Percentiles rank a stretch among this genome's conserved stretches.
phyloP scores from a whole-genome alignment of 2,329 filamentous ascomycete genomes.

The Trichoderma semiorbis region DNA sequence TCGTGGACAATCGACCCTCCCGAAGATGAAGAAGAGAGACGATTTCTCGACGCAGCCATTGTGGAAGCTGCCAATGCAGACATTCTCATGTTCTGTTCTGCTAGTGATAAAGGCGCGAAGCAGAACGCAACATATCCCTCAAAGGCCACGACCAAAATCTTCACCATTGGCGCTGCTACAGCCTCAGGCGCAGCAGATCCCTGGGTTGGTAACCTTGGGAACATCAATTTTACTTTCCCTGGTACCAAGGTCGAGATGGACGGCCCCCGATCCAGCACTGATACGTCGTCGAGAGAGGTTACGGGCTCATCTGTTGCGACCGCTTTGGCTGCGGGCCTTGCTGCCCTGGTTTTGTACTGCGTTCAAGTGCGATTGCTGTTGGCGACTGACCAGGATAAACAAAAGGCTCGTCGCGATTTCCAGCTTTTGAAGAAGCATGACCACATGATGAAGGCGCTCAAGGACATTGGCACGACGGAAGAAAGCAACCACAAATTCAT shows the following conservation, averaged over 20 bases:
- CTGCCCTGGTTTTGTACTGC: conserved; percentile 32
- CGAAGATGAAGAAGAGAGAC: conserved; percentile 19
- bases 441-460: conserved; percentile 22
- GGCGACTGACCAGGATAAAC: conserved; percentile 19
- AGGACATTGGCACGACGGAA: conserved; percentile 22
- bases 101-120: conserved; percentile 30
- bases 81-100: conserved; percentile 39
- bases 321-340: conserved; percentile 30
- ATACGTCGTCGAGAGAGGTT: not conserved
- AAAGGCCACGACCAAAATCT: conserved; percentile 23
- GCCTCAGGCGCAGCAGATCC: conserved; percentile 17
- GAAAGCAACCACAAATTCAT: conserved; percentile 26
- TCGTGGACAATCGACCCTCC: conserved; percentile 34
- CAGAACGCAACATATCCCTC: conserved; percentile 18
- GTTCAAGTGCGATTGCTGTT: conserved; percentile 21
- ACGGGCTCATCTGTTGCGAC: conserved; percentile 31
- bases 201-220: conserved; percentile 21
- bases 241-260: conserved; percentile 27
- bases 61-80: conserved; percentile 23
- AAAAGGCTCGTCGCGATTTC: conserved; percentile 19
- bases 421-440: conserved; percentile 21
- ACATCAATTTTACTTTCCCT: conserved; percentile 32
- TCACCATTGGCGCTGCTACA: conserved; percentile 30
- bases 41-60: conserved; percentile 29
- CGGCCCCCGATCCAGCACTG: not conserved